Conservation (phyloP, 345 rosid species). For the Rhodomyrtus tomentosa region DNA sequence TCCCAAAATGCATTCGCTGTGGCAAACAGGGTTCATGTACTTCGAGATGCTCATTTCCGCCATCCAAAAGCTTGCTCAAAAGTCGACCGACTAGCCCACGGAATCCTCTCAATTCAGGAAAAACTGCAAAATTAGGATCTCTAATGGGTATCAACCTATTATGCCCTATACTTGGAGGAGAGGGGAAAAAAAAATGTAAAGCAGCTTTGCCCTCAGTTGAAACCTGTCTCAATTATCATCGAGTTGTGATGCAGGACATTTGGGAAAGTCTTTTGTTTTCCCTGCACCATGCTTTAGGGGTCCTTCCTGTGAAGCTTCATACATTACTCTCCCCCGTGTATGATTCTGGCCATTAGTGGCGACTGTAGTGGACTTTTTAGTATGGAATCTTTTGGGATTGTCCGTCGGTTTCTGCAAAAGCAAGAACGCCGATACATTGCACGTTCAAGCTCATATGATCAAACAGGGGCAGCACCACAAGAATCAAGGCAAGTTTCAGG, state of each 20-base stretch:
- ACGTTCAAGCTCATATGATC: not conserved
- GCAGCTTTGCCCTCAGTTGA: not conserved
- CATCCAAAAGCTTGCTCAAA: not conserved
- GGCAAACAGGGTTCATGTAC: not conserved
- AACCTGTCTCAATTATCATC: not conserved
- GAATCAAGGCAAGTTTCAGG: not conserved
- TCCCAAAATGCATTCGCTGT: not conserved
- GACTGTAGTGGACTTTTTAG: not conserved
- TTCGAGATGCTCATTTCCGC: not conserved
- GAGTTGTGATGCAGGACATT: not conserved
- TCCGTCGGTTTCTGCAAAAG: not conserved
- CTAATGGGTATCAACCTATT: not conserved
- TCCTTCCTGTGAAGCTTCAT: not conserved
- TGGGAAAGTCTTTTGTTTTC: not conserved
- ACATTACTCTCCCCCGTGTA: not conserved
- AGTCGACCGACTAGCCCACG: not conserved
- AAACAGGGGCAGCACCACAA: not conserved
- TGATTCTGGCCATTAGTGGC: not conserved
- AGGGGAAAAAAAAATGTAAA: not conserved
- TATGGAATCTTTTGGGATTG: not conserved
- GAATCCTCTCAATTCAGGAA: not conserved
- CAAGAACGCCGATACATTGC: not conserved
- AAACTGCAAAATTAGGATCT: not conserved
- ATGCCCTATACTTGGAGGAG: not conserved
- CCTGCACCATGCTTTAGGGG: not conserved